Evolutionary conservation across 2,329 filamentous ascomycete genomes (phyloP).

Genomic region (Aspergillus jensenii): DNA sequence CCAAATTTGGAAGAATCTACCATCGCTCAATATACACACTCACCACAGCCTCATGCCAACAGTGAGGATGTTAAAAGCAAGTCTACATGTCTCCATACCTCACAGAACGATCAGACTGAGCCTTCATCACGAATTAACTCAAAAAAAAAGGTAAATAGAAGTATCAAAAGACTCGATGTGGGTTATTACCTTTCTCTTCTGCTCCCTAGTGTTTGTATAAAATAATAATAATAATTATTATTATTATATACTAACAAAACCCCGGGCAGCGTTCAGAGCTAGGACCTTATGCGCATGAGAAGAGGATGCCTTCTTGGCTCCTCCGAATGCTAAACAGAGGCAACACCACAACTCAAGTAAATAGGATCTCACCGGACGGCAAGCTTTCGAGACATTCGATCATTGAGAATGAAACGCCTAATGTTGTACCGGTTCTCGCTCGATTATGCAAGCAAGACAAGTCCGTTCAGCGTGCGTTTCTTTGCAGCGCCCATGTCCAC

Average conservation of each 20-base stretch:
- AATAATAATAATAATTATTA: background rate
- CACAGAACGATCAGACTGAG: background rate
- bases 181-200: slow-evolving; percentile 3
- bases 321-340: slow-evolving; percentile 61
- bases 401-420: slow-evolving; percentile 50
- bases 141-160: background rate
- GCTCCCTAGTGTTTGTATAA: background rate
- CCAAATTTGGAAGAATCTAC: slow-evolving; percentile 36
- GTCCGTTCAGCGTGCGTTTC: slow-evolving; percentile 68
- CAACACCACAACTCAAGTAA: slow-evolving; percentile 56
- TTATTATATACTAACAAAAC: slow-evolving; percentile 17
- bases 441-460: slow-evolving; percentile 65
- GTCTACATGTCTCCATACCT: background rate
- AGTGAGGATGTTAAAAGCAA: background rate
- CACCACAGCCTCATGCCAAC: background rate
- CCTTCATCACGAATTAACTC: background rate
- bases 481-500: slow-evolving; percentile 72
- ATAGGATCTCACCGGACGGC: slow-evolving; percentile 48
- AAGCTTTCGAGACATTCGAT: slow-evolving; percentile 41
- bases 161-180: slow-evolving; percentile 33
- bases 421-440: slow-evolving; percentile 62
- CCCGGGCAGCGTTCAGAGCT: slow-evolving; percentile 57
- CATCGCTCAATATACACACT: slow-evolving; percentile 41
- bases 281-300: slow-evolving; percentile 70
- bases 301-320: slow-evolving; percentile 71